These are phyloP conservation scores for Pseudomassariella vexata DNA, from an alignment of 2,329 filamentous ascomycete species.

Conservation along the genomic window DNA sequence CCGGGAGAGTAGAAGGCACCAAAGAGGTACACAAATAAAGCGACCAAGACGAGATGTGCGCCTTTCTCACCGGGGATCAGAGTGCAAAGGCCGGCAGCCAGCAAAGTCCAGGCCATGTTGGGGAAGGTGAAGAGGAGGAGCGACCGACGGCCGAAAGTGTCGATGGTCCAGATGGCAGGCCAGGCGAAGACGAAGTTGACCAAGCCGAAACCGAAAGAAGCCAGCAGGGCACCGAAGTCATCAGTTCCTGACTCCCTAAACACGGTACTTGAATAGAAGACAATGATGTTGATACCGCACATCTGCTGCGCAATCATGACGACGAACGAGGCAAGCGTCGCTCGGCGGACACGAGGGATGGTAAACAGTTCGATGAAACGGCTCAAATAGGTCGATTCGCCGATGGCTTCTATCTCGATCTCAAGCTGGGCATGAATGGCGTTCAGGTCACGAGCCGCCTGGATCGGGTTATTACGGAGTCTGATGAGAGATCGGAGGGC, in stretches of 20 bases:
- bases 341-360: constrained; percentile 62
- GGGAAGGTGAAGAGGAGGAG: constrained; percentile 62
- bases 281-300: constrained; percentile 36
- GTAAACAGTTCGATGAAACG: constrained; percentile 60
- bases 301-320: constrained; percentile 78
- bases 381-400: constrained; percentile 5
- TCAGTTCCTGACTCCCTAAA: constrained; percentile 52
- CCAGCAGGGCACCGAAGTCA: constrained; percentile 50
- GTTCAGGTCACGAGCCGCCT: constrained; percentile 48
- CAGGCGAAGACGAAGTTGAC: constrained; percentile 63
- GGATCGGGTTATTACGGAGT: constrained; percentile 43
- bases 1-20: constrained; percentile 53
- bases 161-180: constrained; percentile 60
- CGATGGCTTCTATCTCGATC: constrained; percentile 8
- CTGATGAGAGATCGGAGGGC: constrained; percentile 38
- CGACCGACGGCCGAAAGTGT: constrained; percentile 58
- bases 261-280: constrained; percentile 61
- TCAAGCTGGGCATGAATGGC: constrained; percentile 32
- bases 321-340: constrained; percentile 68
- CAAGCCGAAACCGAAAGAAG: constrained; percentile 60
- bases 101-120: constrained; percentile 56
- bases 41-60: constrained; percentile 34
- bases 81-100: constrained; percentile 51
- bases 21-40: constrained; percentile 52
- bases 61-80: constrained; percentile 28